Percentiles rank a stretch among this genome's conserved stretches.
Conservation (phyloP, 2,329 filamentous ascomycete species). For the Trichophyton simii region DNA sequence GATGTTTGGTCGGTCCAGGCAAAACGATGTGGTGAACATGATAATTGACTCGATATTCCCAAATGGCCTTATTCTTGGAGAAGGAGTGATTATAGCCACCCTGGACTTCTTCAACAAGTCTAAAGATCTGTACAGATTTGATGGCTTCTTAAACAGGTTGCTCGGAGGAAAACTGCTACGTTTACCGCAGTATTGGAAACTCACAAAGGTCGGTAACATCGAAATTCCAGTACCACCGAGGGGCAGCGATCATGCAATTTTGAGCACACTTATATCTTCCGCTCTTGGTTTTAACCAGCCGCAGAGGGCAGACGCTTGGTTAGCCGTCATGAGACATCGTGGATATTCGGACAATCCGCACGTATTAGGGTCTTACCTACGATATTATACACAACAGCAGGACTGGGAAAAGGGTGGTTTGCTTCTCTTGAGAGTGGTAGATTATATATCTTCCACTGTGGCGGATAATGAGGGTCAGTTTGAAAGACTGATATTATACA, state of each 20-base stretch:
- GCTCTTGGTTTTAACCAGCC: constrained; percentile 31
- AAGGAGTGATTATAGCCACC: constrained; percentile 26
- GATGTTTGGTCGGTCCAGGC: constrained; percentile 26
- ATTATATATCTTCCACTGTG: constrained; percentile 22
- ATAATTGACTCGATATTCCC: constrained; percentile 28
- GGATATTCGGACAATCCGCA: constrained; percentile 28
- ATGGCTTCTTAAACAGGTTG: constrained; percentile 28
- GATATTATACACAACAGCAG: constrained; percentile 25
- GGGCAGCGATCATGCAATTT: constrained; percentile 24
- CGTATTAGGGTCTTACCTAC: constrained; percentile 27
- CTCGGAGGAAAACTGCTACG: constrained; percentile 24
- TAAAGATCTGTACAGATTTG: constrained; percentile 30
- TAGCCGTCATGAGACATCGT: constrained; percentile 23
- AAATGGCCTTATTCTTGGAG: constrained; percentile 25
- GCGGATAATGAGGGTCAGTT: constrained; percentile 13
- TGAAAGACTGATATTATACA: constrained; percentile 26
- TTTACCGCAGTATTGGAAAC: constrained; percentile 16
- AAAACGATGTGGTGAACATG: constrained; percentile 30
- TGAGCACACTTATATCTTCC: constrained; percentile 25
- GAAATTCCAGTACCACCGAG: constrained; percentile 27
- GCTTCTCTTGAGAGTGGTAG: constrained; percentile 23
- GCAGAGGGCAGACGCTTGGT: constrained; percentile 30
- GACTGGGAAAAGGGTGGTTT: constrained; percentile 27
- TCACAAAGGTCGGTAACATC: constrained; percentile 22
- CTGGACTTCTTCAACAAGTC: constrained; percentile 29